A percentile compares a stretch with the other conserved stretches of the same genome.
Evolutionary conservation across 108 stramenopile genomes (phyloP).

Genomic region (Cyclotella baltica): DNA sequence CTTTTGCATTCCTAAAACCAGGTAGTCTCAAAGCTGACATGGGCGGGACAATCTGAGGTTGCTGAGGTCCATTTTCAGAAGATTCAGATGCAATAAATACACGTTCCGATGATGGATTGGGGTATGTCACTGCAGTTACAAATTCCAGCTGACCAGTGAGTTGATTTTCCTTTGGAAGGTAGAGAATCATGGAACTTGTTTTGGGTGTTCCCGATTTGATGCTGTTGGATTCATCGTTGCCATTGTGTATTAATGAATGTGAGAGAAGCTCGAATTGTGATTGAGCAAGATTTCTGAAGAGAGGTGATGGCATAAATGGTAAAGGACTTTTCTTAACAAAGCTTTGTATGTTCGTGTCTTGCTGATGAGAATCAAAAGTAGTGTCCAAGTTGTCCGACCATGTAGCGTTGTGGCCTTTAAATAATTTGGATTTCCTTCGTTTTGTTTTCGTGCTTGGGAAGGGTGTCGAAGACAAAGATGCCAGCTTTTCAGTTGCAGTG

Average conservation of each 20-base stretch:
- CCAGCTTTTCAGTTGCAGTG: slow-evolving; percentile 2
- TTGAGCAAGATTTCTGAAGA: slow-evolving; percentile 74
- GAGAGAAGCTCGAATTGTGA: slow-evolving; percentile 85
- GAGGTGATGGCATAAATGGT: slow-evolving; percentile 76
- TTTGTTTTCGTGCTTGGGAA: background rate
- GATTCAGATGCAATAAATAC: slow-evolving; percentile 82
- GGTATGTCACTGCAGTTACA: slow-evolving; percentile 75
- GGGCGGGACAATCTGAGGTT: slow-evolving; percentile 33
- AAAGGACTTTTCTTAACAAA: slow-evolving; percentile 47
- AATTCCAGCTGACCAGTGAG: slow-evolving; percentile 85
- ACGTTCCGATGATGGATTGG: slow-evolving; percentile 73
- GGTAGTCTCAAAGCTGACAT: slow-evolving; percentile 35
- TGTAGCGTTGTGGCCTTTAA: slow-evolving; percentile 5
- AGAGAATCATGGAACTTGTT: slow-evolving; percentile 80
- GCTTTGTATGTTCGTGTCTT: background rate
- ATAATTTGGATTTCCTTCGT: background rate
- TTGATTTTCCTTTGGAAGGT: slow-evolving; percentile 85
- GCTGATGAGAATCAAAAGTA: background rate
- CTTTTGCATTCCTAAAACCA: slow-evolving; percentile 43
- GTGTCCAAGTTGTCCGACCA: slow-evolving; percentile 27
- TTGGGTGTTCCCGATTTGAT: slow-evolving; percentile 45
- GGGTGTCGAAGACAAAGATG: slow-evolving; percentile 21
- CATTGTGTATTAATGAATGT: slow-evolving; percentile 57
- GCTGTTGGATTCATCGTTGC: slow-evolving; percentile 15
- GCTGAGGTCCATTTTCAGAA: slow-evolving; percentile 24